Evolutionary conservation across 2,329 filamentous ascomycete genomes (phyloP).

Genomic region (Stachybotrys echinatus): DNA sequence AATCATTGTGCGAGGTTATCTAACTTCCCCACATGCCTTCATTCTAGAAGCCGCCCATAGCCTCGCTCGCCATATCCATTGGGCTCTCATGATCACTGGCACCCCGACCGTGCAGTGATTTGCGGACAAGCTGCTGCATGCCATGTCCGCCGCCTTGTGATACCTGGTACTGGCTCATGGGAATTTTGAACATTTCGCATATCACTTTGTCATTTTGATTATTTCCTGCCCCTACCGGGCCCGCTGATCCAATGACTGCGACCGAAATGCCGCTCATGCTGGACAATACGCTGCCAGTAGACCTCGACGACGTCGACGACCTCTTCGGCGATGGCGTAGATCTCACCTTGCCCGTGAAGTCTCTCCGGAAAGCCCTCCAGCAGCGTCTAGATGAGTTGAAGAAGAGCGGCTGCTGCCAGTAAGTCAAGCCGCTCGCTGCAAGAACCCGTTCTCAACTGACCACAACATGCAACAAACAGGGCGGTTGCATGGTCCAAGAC

Average conservation of each 20-base stretch:
- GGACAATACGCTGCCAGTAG: constrained; percentile 39
- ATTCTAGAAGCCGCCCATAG: too few species aligned
- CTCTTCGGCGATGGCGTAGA: constrained; percentile 69
- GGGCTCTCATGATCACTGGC: too few species aligned
- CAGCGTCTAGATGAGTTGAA: constrained; percentile 74
- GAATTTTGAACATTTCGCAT: too few species aligned
- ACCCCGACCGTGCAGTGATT: too few species aligned
- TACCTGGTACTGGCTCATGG: too few species aligned
- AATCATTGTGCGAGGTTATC: too few species aligned
- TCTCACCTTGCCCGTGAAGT: constrained; percentile 43
- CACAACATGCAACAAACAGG: constrained; percentile 44
- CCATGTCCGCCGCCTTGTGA: too few species aligned
- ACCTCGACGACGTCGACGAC: constrained; percentile 62
- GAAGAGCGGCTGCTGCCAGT: constrained; percentile 76
- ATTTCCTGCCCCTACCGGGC: background rate
- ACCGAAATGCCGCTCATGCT: constrained; percentile 39
- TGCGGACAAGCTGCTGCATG: too few species aligned
- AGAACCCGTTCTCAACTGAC: background rate
- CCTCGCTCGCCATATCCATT: too few species aligned
- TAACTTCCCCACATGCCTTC: too few species aligned
- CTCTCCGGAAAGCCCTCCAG: constrained; percentile 55
- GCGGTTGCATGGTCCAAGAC: constrained; percentile 82
- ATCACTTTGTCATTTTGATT: too few species aligned
- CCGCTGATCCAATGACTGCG: constrained; percentile 21
- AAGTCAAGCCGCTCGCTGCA: constrained; percentile 15